Percentiles rank a stretch among this genome's conserved stretches.
Evolutionary conservation across 805 yeast species (phyloP).

Genomic region (Metschnikowia shivogae): DNA sequence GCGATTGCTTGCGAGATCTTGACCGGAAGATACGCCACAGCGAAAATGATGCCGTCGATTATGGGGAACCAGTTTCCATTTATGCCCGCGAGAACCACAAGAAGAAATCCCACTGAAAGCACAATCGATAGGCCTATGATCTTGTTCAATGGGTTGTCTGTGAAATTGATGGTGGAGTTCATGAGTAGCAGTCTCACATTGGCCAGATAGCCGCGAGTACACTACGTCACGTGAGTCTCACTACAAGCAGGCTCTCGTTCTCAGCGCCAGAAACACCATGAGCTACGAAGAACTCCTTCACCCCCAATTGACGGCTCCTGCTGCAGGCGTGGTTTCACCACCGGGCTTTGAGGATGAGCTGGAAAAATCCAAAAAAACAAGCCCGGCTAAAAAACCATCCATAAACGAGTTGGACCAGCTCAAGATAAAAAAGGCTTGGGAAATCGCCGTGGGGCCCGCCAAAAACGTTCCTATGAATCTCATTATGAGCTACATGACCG

Average conservation of each 20-base stretch:
- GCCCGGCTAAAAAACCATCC: slow-evolving; percentile 15
- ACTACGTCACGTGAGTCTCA: not conserved
- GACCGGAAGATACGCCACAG: slow-evolving; percentile 38
- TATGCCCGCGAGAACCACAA: slow-evolving; percentile 82
- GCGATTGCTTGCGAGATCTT: slow-evolving; percentile 30
- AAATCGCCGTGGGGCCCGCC: slow-evolving; percentile 74
- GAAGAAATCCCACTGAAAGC: slow-evolving; percentile 82
- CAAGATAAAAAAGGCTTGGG: slow-evolving; percentile 75
- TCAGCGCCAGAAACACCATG: slow-evolving; percentile 6
- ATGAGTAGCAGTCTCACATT: slow-evolving; percentile 2
- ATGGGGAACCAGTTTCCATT: slow-evolving; percentile 91
- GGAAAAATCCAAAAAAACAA: slow-evolving; percentile 2
- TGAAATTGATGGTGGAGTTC: slow-evolving; percentile 16
- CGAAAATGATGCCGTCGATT: slow-evolving; percentile 49
- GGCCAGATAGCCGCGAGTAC: not conserved
- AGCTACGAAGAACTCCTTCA: slow-evolving; percentile 10
- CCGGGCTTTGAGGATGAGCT: slow-evolving; percentile 17
- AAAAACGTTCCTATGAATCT: slow-evolving; percentile 85
- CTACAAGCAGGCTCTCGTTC: not conserved
- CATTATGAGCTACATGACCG: slow-evolving; percentile 89
- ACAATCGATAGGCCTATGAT: slow-evolving; percentile 73
- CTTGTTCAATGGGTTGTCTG: slow-evolving; percentile 60
- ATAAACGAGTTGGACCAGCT: slow-evolving; percentile 30
- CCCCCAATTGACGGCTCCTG: slow-evolving; percentile 10
- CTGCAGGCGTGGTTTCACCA: slow-evolving; percentile 14